A percentile compares a stretch with the other conserved stretches of the same genome.
Evolutionary conservation across 1,284 basidiomycete species (phyloP).

Genomic region (Ganoderma resinaceum): DNA sequence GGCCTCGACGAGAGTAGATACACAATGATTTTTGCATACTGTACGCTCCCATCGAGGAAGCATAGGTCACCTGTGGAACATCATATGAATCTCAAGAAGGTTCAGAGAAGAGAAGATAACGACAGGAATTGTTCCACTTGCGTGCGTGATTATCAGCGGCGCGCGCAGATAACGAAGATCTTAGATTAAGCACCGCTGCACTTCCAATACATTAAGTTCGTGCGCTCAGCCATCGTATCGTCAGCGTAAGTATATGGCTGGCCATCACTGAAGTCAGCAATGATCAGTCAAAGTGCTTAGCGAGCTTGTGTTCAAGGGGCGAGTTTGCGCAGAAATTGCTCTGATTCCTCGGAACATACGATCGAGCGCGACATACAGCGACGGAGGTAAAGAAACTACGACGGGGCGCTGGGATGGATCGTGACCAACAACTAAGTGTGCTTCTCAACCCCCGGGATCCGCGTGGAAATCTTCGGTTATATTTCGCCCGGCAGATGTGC

Average conservation of each 20-base stretch:
- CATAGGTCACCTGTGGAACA: not conserved
- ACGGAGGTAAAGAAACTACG: not conserved
- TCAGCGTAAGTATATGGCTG: not conserved
- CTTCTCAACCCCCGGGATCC: conserved; percentile 2
- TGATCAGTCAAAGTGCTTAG: not conserved
- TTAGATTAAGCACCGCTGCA: not conserved
- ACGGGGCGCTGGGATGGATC: not conserved
- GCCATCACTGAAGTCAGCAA: not conserved
- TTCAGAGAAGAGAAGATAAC: not conserved
- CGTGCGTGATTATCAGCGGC: not conserved
- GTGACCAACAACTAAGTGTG: not conserved
- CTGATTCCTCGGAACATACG: conserved; percentile 14
- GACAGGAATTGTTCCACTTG: not conserved
- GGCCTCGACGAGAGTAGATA: not conserved
- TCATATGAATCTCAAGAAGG: not conserved
- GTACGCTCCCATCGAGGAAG: not conserved
- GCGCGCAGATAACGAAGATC: not conserved
- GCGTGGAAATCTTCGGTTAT: conserved; percentile 28
- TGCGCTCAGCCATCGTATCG: not conserved
- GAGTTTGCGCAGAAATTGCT: conserved; percentile 8
- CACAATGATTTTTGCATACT: not conserved
- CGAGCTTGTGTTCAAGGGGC: not conserved
- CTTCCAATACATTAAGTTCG: not conserved
- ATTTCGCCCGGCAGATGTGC: conserved; percentile 24
- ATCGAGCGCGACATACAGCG: conserved; percentile 1